Evolutionary conservation across 495 filamentous ascomycete species (phyloP), one percentile per base, ranked within the genome.

Genomic region (Rostrohypoxylon terebratum): DNA sequence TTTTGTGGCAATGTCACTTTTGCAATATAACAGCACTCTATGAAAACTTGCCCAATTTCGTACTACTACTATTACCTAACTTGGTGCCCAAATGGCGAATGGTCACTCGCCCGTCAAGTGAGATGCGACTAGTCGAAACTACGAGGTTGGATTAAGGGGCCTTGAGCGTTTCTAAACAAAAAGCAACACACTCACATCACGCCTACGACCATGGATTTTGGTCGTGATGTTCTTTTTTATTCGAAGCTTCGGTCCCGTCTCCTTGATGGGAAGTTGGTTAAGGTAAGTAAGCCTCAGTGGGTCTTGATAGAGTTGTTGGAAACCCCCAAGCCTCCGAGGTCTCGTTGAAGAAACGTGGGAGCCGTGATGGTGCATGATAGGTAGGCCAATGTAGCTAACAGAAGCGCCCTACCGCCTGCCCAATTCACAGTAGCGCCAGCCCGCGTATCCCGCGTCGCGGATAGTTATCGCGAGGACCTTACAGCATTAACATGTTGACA

Each of bases 331-430:
- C 42, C 42, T 20, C 47, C 36, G 53, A 59, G 50, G 66, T 63
- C 34, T 63, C 59, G 61, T 28, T 69, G 51, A 70, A 67, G 66
- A 74, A 74, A 74, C 71, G 71, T 74, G 66, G 62, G 66, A 70
- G 40, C 23, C 33, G 53, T 53, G 55, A 11, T 69, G 65, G 55
- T 69, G 71, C 61, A 61, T 66, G 71, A 69, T 73, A 73, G 59
- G 63, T 21, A 66, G 40, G 44, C 48, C n/a, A 6, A 18, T 70
- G 18, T 53, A 33, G 47, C 50, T 18, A 62, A 62, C n/a, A 45
- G 16, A 58, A 31, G 62, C 59, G 62, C 59, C 66, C 38, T 59
- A 28, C 45, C 66, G 71, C 71, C 71, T 74, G 66, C 71, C 71
- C 36, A 34, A 74, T 74, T 67, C 51, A 69, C 63, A 38, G 71